Conservation (phyloP, 805 yeast genomes). For the Ogataea minuta region DNA sequence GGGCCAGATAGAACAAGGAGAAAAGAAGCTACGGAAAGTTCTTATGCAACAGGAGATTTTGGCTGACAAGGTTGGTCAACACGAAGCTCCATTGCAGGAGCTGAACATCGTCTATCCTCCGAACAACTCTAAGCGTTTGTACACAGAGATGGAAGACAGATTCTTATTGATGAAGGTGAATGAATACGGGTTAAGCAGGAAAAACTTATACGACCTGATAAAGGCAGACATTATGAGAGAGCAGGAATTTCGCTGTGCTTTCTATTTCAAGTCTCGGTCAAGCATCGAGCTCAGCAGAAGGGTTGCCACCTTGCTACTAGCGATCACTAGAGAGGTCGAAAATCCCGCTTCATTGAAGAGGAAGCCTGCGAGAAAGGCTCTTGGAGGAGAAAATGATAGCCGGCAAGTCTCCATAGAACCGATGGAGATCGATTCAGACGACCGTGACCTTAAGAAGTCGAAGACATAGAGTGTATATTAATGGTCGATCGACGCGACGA, state of each 20-base stretch:
- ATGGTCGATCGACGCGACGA: conserved; percentile 13
- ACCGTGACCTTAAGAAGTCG: conserved; percentile 12
- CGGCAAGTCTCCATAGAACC: conserved; percentile 36
- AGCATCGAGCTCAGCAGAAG: conserved; percentile 72
- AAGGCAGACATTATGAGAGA: conserved; percentile 61
- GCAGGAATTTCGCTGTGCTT: conserved; percentile 65
- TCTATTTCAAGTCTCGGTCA: conserved; percentile 70
- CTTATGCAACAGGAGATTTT: conserved; percentile 55
- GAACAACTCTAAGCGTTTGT: conserved; percentile 75
- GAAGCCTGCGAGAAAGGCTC: conserved; percentile 31
- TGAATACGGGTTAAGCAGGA: conserved; percentile 62
- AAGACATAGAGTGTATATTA: conserved; percentile 8
- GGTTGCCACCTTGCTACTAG: conserved; percentile 61
- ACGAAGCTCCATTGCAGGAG: conserved; percentile 60
- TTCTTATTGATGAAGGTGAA: conserved; percentile 60
- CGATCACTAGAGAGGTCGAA: conserved; percentile 68
- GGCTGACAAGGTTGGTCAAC: conserved; percentile 49
- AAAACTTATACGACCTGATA: conserved; percentile 58
- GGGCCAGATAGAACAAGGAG: conserved; percentile 71
- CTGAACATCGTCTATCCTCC: conserved; percentile 72
- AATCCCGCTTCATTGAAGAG: conserved; percentile 56
- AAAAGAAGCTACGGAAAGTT: conserved; percentile 58
- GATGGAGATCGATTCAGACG: conserved; percentile 4
- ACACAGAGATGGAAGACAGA: conserved; percentile 68
- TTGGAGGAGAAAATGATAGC: conserved; percentile 20